Conservation (phyloP, 139 green algal genomes). For the Chlamydomonas eustigma region DNA sequence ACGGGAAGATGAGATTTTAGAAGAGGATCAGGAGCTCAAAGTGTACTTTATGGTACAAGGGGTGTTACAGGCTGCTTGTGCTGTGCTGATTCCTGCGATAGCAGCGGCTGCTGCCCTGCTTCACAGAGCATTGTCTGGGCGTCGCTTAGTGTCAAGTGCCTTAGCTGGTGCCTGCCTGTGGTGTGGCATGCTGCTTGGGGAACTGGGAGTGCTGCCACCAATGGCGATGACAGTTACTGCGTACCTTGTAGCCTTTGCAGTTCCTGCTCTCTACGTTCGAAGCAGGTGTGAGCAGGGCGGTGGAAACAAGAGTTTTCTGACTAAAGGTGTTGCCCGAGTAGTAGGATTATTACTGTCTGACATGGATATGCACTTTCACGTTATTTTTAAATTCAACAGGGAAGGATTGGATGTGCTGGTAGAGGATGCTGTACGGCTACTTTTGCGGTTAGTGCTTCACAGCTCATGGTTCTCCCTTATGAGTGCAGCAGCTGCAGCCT, state of each 20-base stretch:
- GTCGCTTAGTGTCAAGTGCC: not conserved
- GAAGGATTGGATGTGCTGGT: not conserved
- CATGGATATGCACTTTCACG: too few species aligned
- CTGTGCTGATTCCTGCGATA: not conserved
- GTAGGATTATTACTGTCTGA: too few species aligned
- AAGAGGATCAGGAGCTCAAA: not conserved
- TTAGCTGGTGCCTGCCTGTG: not conserved
- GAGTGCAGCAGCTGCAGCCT: not conserved
- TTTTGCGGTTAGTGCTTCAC: not conserved
- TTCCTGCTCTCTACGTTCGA: not conserved
- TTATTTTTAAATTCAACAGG: too few species aligned
- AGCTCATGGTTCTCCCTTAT: not conserved
- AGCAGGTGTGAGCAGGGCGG: not conserved
- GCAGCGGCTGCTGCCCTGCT: not conserved
- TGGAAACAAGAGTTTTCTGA: too few species aligned
- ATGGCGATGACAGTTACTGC: not conserved
- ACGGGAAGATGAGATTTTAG: too few species aligned
- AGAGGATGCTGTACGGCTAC: not conserved
- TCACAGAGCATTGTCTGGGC: not conserved
- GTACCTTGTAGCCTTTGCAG: not conserved
- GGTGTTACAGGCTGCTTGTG: not conserved
- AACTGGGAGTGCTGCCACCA: not conserved
- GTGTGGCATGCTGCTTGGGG: not conserved
- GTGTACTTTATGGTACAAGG: not conserved
- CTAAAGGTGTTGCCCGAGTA: too few species aligned